Percentiles rank a stretch among this genome's conserved stretches.
phyloP scores from a whole-genome alignment of 2,329 filamentous ascomycete genomes.

The Paracorniculantispora psalliotae region DNA sequence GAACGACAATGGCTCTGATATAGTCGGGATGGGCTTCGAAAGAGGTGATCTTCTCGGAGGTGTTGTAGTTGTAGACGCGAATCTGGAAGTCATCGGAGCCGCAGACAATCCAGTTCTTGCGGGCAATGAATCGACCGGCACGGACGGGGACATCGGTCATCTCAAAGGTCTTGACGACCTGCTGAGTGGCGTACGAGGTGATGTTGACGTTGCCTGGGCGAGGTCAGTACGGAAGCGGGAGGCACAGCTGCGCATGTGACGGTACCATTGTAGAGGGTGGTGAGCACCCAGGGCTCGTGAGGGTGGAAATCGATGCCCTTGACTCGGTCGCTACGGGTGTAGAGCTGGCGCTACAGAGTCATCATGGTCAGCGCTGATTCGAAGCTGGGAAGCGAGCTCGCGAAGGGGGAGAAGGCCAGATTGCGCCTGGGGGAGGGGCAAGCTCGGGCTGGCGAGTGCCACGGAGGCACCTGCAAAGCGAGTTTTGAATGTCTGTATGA shows the following conservation, averaged over 20 bases:
- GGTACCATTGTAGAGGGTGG: slow-evolving; percentile 91
- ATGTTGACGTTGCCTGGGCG: slow-evolving; percentile 93
- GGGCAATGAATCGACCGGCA: slow-evolving; percentile 90
- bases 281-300: slow-evolving; percentile 93
- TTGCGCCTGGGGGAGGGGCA: slow-evolving; percentile 1
- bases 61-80: slow-evolving; percentile 98
- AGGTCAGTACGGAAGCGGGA: not conserved
- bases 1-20: slow-evolving; percentile 92
- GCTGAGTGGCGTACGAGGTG: slow-evolving; percentile 96
- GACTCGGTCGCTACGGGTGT: slow-evolving; percentile 86
- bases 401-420: slow-evolving; percentile 10
- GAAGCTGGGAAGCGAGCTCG: not conserved
- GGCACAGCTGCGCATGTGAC: not conserved
- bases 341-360: slow-evolving; percentile 36
- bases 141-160: slow-evolving; percentile 96
- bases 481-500: not conserved
- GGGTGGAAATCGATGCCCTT: slow-evolving; percentile 98
- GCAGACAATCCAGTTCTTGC: slow-evolving; percentile 99
- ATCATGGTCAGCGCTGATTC: slow-evolving; percentile 1
- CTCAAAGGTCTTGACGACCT: slow-evolving; percentile 98
- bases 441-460: not conserved
- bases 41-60: slow-evolving; percentile 93
- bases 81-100: slow-evolving; percentile 87
- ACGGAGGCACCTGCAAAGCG: not conserved
- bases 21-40: slow-evolving; percentile 99